Base-by-base conservation (phyloP, 2,329 filamentous ascomycete genomes). In the Lachnellula occidentalis region DNA sequence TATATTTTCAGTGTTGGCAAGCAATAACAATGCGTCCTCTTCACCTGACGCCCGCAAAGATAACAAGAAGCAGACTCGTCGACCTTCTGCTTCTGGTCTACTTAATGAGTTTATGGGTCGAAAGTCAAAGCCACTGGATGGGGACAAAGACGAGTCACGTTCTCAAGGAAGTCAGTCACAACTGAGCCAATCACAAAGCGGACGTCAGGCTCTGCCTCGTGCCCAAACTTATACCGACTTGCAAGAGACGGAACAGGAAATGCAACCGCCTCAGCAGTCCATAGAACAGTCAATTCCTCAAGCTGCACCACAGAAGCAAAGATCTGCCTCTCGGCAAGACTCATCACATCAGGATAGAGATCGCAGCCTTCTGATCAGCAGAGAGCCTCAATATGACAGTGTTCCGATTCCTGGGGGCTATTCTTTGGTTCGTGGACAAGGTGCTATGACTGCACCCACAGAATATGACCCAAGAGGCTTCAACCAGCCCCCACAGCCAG, bases 401-500 rank as follows among this genome's bases (percentile, higher is more conserved):
- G 66, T 68, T 8, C 67, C 66, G 2, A 69, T 69, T 43, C 67
- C 68, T 19, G 62, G 61, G 4, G 64, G 64, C 4, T 70, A 70
- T 47, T 36, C 50, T 15, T 50, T 67, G 2, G 68, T 69, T 7
- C 59, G 61, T 41, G 65, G 65, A 5, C 61, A 67, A 45, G 67
- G 67, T 15, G 58, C 60, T 7, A 51, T 55, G 15, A 19, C 53
- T 42, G 58, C 56, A 3, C 64, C 59, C n/a, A 63, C 64, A 9
- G 45, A 56, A 4, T 66, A 69, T 54, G 64, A 66, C 48, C 63
- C 63, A 14, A 58, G 58, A 27, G 61, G 61, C 21, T 39, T 65
- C 3, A 62, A 55, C 41, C 55, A 37, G 9, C 14, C 42, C 3
- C 58, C 60, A 24, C 58, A 61, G 21, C 21, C 36, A n/a, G 51